A percentile compares a stretch with the other conserved stretches of the same genome.
phyloP scores from a whole-genome alignment of 2,329 filamentous ascomycete genomes.

The Epicoccum nigrum region DNA sequence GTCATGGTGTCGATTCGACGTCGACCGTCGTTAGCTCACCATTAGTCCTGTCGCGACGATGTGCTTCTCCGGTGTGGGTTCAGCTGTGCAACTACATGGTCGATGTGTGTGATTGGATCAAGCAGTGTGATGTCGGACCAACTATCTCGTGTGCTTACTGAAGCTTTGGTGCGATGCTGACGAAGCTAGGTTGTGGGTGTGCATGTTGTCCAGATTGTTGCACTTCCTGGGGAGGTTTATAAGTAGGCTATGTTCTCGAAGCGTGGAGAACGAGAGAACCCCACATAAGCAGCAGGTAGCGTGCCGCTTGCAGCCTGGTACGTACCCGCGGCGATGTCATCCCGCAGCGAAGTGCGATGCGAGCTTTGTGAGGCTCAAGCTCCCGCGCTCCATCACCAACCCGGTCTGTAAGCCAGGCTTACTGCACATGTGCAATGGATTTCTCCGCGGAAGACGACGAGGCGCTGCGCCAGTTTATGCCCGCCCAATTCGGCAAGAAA shows the following conservation, averaged over 20 bases:
- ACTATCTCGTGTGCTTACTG: neutral
- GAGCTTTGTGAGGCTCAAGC: conserved; percentile 1
- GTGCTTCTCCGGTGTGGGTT: too few relatives aligned
- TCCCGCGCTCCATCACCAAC: neutral
- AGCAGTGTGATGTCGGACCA: neutral
- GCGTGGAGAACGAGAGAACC: neutral
- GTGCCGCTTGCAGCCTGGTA: neutral
- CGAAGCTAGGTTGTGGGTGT: too few relatives aligned
- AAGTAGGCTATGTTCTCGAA: neutral
- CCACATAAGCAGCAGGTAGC: neutral
- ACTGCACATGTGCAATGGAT: conserved; percentile 24
- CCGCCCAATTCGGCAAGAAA: conserved; percentile 84
- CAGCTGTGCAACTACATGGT: too few relatives aligned
- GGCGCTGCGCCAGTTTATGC: conserved; percentile 77
- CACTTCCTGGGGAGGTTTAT: neutral
- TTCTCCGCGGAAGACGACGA: conserved; percentile 60
- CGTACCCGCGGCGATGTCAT: conserved; percentile 19
- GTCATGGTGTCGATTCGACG: too few relatives aligned
- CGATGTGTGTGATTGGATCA: too few relatives aligned
- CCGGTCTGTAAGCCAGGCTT: neutral
- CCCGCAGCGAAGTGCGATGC: neutral
- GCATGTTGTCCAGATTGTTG: too few relatives aligned
- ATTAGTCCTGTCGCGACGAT: neutral
- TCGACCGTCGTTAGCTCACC: too few relatives aligned
- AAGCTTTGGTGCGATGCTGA: neutral